Evolutionary conservation across 2,329 filamentous ascomycete genomes (phyloP), one percentile per base, ranked within the genome.

Genomic region (Pyrenophora graminea): DNA sequence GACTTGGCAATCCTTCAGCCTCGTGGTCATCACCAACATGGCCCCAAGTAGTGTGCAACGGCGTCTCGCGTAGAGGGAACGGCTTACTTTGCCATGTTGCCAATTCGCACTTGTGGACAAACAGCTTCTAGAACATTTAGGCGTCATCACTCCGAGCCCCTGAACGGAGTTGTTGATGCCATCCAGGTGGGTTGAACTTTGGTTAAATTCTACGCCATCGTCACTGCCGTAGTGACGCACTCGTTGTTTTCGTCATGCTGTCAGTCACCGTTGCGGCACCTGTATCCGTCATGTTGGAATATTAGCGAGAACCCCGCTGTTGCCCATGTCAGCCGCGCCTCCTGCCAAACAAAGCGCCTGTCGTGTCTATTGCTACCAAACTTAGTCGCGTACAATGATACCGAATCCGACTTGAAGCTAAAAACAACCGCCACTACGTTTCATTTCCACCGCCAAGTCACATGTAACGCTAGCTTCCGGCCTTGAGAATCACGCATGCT

Each of bases 361-460:
- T 49, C 49, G 39, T 23, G 39, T 33, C 21, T 31, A 21, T 34
- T 34, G 27, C 21, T 10, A 32, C 33, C 39, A 48, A 37, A 32
- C 13, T 17, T 30, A 42, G 25, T 10, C 25, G 33, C 17, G 39
- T 15, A 45, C 21, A 19, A 49, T 13, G 32, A n/a, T 4, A 17
- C 19, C 36, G 39, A 18, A 7, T 32, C 33, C 33, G 34, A 51
- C 46, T 51, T 51, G 12, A 53, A 18, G 48, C 44, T 39, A 38
- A 40, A 12, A 12, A 15, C 19, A 15, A 27, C 37, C 38, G 49
- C 37, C 13, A 32, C n/a, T 12, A 40, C 17, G 36, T 36, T 50
- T 53, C 42, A 52, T 52, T 45, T 49, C 53, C 53, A 55, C 49
- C 30, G 41, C 36, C 42, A 51, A 51, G 37, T 25, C 15, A 12